These are phyloP conservation scores for Xylaria sp. DNA, from an alignment of 2,329 filamentous ascomycete genomes.

Conservation along the genomic window DNA sequence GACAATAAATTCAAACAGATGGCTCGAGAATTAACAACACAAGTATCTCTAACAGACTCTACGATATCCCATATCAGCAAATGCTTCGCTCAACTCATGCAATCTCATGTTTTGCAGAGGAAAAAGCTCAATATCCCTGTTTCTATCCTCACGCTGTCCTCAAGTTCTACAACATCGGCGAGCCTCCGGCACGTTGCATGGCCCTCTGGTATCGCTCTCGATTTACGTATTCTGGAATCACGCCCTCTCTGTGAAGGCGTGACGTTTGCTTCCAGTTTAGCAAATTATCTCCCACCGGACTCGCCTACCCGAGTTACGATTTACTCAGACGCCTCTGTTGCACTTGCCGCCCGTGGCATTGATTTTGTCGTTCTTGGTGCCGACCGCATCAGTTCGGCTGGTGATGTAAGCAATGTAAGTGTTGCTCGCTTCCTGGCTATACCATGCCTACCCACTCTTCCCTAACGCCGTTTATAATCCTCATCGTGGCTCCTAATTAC, in stretches of 20 bases:
- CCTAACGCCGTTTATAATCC: not conserved
- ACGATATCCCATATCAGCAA: conserved; percentile 46
- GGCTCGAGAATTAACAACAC: conserved; percentile 42
- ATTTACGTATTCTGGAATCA: conserved; percentile 72
- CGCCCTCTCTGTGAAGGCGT: conserved; percentile 74
- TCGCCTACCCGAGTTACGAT: conserved; percentile 55
- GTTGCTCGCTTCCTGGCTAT: not conserved
- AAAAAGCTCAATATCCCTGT: conserved; percentile 46
- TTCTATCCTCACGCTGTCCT: conserved; percentile 68
- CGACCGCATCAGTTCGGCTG: conserved; percentile 67
- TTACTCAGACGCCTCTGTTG: conserved; percentile 69
- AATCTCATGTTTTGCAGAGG: conserved; percentile 34
- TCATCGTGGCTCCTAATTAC: not conserved
- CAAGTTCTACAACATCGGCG: conserved; percentile 68
- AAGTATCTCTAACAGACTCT: conserved; percentile 36
- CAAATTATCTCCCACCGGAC: conserved; percentile 33
- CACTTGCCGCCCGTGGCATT: conserved; percentile 60
- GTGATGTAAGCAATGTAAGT: conserved; percentile 67
- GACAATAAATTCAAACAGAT: conserved; percentile 43
- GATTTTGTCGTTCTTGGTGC: conserved; percentile 72
- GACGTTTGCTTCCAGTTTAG: conserved; percentile 60
- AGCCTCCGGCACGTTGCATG: conserved; percentile 58
- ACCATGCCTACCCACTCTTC: not conserved
- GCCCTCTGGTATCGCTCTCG: conserved; percentile 53
- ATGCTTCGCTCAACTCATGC: conserved; percentile 52